These are phyloP conservation scores for Apiospora hydei DNA, from an alignment of 2,329 filamentous ascomycete species.

Conservation along the genomic window DNA sequence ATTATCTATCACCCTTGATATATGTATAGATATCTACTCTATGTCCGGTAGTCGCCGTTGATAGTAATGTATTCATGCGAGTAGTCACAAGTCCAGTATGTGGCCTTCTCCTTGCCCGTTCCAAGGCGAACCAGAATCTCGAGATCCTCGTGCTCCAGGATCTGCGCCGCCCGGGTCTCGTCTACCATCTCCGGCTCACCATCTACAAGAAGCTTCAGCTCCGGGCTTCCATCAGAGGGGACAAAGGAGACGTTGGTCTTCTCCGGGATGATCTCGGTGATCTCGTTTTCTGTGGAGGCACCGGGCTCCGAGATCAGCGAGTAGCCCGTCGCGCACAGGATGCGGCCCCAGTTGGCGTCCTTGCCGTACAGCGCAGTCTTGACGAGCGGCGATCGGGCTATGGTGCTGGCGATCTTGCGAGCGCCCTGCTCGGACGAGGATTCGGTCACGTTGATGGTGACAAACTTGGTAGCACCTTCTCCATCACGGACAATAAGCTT, in stretches of 20 bases:
- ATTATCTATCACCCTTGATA: neutral
- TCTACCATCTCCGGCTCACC: conserved; percentile 84
- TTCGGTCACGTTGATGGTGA: conserved; percentile 85
- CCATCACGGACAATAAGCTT: conserved; percentile 95
- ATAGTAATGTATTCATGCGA: conserved; percentile 81
- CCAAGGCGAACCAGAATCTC: conserved; percentile 80
- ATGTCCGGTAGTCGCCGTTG: conserved; percentile 74
- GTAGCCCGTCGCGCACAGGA: conserved; percentile 94
- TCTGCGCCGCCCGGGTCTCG: conserved; percentile 78
- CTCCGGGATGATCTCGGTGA: conserved; percentile 68
- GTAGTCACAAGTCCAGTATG: conserved; percentile 88
- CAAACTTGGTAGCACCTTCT: conserved; percentile 97
- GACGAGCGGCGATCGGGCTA: conserved; percentile 90
- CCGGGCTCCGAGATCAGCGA: conserved; percentile 67
- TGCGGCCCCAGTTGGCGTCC: conserved; percentile 98
- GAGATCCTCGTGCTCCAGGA: conserved; percentile 78
- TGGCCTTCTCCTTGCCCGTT: conserved; percentile 71
- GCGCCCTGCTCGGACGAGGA: conserved; percentile 74
- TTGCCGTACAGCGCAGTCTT: conserved; percentile 97
- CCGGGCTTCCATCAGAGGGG: conserved; percentile 76
- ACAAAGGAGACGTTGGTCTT: conserved; percentile 81
- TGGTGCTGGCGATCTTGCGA: conserved; percentile 82
- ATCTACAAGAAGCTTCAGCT: conserved; percentile 78
- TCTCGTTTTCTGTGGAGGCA: conserved; percentile 59
- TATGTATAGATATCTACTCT: neutral